Conservation (phyloP, 495 filamentous ascomycete species). For the Penicillium goetzii region DNA sequence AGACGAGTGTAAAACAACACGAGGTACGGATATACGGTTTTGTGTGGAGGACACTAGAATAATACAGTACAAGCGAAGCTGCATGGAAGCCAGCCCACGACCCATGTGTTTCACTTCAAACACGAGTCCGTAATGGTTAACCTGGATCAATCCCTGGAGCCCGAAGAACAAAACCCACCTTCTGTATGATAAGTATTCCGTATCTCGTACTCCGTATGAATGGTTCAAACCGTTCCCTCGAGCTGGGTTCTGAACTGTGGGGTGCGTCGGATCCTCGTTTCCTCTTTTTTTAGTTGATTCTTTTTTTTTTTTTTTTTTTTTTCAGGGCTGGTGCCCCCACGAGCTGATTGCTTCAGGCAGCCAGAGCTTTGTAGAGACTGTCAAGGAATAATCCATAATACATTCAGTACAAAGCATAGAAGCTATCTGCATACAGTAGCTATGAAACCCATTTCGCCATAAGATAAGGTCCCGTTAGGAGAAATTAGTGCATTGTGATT, state of each 20-base stretch:
- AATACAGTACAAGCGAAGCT: constrained; percentile 1
- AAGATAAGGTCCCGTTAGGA: neutral
- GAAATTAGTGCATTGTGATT: neutral
- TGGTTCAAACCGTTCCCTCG: neutral
- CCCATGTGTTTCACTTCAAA: constrained; percentile 4
- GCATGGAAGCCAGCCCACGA: neutral
- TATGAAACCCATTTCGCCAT: neutral
- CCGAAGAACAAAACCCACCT: neutral
- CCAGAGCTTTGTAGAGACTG: neutral
- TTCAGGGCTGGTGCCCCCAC: constrained; percentile 4
- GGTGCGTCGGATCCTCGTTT: constrained; percentile 1
- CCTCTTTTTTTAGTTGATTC: neutral
- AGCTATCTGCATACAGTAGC: neutral
- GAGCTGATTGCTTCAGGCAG: constrained; percentile 8
- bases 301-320: neutral
- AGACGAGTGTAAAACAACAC: neutral
- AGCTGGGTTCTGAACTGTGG: constrained; percentile 1
- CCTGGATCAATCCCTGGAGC: neutral
- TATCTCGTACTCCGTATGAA: neutral
- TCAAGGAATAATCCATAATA: neutral
- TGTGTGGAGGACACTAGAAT: neutral
- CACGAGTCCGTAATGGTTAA: neutral
- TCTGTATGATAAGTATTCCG: neutral
- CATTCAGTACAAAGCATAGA: neutral
- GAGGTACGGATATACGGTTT: neutral